These are phyloP conservation scores for Triglochin maritima DNA, from an alignment of 106 monocot genomes.

Conservation along the genomic window DNA sequence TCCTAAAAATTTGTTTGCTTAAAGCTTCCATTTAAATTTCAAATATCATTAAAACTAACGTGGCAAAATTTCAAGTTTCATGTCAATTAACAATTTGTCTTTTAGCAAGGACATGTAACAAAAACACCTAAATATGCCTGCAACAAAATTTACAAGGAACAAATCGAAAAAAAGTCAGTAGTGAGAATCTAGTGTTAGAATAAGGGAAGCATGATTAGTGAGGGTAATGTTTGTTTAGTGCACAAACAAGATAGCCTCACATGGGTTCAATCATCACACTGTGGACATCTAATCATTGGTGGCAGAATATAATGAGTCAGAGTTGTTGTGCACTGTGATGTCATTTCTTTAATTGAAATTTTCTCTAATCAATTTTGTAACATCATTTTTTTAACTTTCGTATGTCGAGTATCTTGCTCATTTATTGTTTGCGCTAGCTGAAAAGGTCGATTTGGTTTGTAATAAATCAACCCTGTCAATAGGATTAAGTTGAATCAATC, in stretches of 20 bases:
- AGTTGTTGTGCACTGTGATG: not conserved
- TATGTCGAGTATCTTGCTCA: not conserved
- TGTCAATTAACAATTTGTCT: too few relatives aligned
- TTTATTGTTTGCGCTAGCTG: not conserved
- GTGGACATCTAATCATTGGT: conserved; percentile 1
- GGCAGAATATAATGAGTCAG: not conserved
- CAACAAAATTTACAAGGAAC: too few relatives aligned
- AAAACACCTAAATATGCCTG: too few relatives aligned
- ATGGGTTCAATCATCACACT: conserved; percentile 4
- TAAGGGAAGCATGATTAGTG: not conserved
- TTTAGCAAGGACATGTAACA: too few relatives aligned
- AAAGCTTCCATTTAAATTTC: too few relatives aligned
- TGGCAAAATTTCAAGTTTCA: too few relatives aligned
- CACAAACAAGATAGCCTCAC: not conserved
- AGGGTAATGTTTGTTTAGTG: not conserved
- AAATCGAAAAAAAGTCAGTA: too few relatives aligned
- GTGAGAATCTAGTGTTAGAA: not conserved
- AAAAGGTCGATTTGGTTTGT: not conserved
- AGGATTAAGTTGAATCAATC: not conserved
- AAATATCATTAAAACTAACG: too few relatives aligned
- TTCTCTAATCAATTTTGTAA: too few relatives aligned
- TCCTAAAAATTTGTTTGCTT: too few relatives aligned
- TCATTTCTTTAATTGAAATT: not conserved
- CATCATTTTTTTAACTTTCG: too few relatives aligned
- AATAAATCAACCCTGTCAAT: not conserved